Evolutionary conservation across 148 eudicot genomes (phyloP), one percentile per base, ranked within the genome.

Genomic region (Spergularia marina): DNA sequence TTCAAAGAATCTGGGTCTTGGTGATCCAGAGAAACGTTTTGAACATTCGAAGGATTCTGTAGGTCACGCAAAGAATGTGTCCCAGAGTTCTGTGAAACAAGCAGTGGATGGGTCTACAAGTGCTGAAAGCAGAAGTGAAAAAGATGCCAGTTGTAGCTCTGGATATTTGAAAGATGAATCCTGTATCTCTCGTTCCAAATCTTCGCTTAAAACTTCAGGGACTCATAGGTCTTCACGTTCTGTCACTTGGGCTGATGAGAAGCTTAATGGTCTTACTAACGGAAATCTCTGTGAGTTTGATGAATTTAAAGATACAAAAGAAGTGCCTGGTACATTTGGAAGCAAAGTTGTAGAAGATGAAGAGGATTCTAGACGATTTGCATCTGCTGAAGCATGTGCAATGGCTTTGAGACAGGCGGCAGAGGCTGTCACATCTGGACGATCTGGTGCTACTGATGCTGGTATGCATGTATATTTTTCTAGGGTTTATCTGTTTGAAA

Each of bases 221-320:
- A 65, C 77, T 30, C 90, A 75, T 79, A 91, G 80, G 77, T 67
- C 13, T 57, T 76, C 76, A n/a, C 87, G 89, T 53, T 87, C 90
- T 79, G 96, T 95, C 74, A 74, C 94, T 53, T 92, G 99, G 99
- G 94, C 96, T 51, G 96, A 95, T 84, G 86, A 90, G 56, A 83
- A 86, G 81, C 56, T 44, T 40, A 82, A 75, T 76, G 74, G 80
- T 76, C 60, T 67, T 74, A 74, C 55, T 51, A 76, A 65, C 74
- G 76, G 77, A 77, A 80, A 83, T 79, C 90, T 87, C 69, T 81
- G 87, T 58, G 90, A 89, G 76, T 70, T 72, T 77, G 74, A 77
- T 59, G 88, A 85, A 74, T 52, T 73, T 61, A 74, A 82, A 65
- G 77, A 77, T 56, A 68, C 74, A 17, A 77, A 78, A 72, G 79